Base-by-base conservation (phyloP, 2,329 filamentous ascomycete genomes). In the Berkeleyomyces rouxiae region DNA sequence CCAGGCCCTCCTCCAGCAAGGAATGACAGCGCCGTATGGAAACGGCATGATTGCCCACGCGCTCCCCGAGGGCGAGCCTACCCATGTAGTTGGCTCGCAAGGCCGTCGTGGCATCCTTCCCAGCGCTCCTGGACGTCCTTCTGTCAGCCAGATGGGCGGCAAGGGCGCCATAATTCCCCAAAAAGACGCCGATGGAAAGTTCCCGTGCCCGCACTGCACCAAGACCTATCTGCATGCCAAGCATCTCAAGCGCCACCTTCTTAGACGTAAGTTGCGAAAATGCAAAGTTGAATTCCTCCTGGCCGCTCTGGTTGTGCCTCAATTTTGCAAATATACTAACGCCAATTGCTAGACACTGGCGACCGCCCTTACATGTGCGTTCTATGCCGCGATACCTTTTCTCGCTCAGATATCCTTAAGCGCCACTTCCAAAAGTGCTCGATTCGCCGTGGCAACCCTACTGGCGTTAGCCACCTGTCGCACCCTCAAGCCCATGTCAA, bases 361-460 rank as follows among this genome's bases (percentile, higher is more conserved):
- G 92, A 97, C 74, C 89, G 93, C 68, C 93, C 93, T 63, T 99
- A 99, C 78, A 95, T 95, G 84, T 99, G 93, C 76, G 89, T 95
- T 67, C 80, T 99, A 60, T 99, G 93, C 79, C 90, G 93, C 74
- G 93, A 97, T 75, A 97, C 91, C 42, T 99, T 99, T 76, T 96
- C 90, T 58, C 86, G 93, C 73, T 96, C 90, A 79, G 93, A 99
- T 72, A 97, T 99, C 67, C 78, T 99, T 70, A 99, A 99, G 80
- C 89, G 93, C 67, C 93, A 99, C 77, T 99, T 97, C 76, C 91
- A 96, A 75, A 99, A 99, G 79, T 99, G 93, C 77, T 96, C 93
- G 46, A 90, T 96, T 67, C 86, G 93, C 70, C 86, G 93, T 72
- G 93, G 93, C 64, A 97, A 97, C 75, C 92, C 93, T 62, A 96